Evolutionary conservation across 2,329 filamentous ascomycete species (phyloP), one percentile per base, ranked within the genome.

Genomic region (Alternaria angustiovoidea): DNA sequence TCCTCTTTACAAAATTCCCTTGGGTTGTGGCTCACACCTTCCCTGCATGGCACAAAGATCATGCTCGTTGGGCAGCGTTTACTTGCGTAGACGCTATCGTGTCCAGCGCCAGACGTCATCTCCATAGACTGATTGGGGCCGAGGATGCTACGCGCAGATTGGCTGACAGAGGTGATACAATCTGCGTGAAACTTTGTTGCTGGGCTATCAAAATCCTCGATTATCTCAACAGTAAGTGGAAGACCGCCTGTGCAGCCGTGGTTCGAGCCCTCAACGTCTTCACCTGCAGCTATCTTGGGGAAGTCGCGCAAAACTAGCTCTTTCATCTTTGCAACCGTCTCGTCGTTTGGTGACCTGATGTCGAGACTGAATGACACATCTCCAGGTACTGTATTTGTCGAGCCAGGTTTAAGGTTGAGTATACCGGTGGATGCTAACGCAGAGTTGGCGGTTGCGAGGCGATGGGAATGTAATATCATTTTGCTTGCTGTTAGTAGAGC

Each of bases 321-420:
- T 69, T 90, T 88, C 43, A 91, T 82, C n/a, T 79, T 77, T 4
- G 84, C 80, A 1, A 92, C 83, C 3, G 82, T 84, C 24, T 80
- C 79, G 69, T 90, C 86, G 34, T 84, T 81, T 5, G 82, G 84
- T 0, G 86, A 84, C 32, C 90, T 86, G 54, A 92, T 86, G 69
- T 93, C 90, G 5, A 92, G 84, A 30, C 84, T 87, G 75, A 92
- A 91, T 44, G 82, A 82, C 6, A 92, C 91, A 30, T 81, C 77
- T 0, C 89, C 89, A 0, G 91, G 89, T 0, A 93, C 88, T 0
- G 91, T 93, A 75, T 93, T 93, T 16, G 90, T 90, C 61, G 85
- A 89, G 5, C 89, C 89, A 0, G 90, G 90, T 47, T 83, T 85
- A 7, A 89, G 80, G 12, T 83, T 88, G 49, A 93, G 75, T 56